Conservation (phyloP, 2,329 filamentous ascomycete species). For the Epichloe sp. region DNA sequence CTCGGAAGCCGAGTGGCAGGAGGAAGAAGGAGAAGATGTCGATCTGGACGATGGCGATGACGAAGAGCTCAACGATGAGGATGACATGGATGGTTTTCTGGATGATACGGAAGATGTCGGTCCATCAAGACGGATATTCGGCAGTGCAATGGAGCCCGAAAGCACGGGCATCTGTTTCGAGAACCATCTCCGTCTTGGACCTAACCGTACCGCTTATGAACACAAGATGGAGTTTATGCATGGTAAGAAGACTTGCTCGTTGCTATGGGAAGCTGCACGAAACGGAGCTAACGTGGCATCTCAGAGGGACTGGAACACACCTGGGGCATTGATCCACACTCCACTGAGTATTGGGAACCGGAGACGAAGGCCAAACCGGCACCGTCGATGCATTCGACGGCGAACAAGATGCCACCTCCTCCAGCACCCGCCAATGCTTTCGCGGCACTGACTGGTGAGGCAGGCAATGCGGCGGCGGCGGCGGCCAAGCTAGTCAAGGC, state of each 20-base stretch:
- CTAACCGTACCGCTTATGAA: slow-evolving; percentile 36
- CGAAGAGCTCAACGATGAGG: slow-evolving; percentile 62
- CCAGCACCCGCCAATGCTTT: slow-evolving; percentile 23
- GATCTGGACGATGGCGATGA: slow-evolving; percentile 52
- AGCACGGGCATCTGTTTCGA: slow-evolving; percentile 81
- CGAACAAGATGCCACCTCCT: slow-evolving; percentile 20
- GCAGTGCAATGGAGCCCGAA: slow-evolving; percentile 61
- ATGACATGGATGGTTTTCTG: slow-evolving; percentile 80
- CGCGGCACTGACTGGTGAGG: slow-evolving; percentile 17
- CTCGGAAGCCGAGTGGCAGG: slow-evolving; percentile 78
- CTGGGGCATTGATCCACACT: slow-evolving; percentile 67
- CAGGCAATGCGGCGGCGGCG: slow-evolving; percentile 4
- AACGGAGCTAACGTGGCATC: background rate
- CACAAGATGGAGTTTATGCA: slow-evolving; percentile 66
- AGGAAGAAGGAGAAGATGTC: slow-evolving; percentile 56
- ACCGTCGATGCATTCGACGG: slow-evolving; percentile 7
- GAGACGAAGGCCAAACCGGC: slow-evolving; percentile 20
- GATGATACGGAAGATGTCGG: slow-evolving; percentile 69
- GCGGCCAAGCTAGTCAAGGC: slow-evolving; percentile 22
- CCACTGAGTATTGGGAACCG: slow-evolving; percentile 61
- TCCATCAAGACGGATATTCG: slow-evolving; percentile 41
- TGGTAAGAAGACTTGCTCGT: slow-evolving; percentile 36
- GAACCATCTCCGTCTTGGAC: slow-evolving; percentile 34
- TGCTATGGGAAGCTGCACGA: background rate
- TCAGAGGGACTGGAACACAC: slow-evolving; percentile 36